These are phyloP conservation scores for Crithidia acanthocephali DNA, from an alignment of 208 protist genomes.

Conservation along the genomic window DNA sequence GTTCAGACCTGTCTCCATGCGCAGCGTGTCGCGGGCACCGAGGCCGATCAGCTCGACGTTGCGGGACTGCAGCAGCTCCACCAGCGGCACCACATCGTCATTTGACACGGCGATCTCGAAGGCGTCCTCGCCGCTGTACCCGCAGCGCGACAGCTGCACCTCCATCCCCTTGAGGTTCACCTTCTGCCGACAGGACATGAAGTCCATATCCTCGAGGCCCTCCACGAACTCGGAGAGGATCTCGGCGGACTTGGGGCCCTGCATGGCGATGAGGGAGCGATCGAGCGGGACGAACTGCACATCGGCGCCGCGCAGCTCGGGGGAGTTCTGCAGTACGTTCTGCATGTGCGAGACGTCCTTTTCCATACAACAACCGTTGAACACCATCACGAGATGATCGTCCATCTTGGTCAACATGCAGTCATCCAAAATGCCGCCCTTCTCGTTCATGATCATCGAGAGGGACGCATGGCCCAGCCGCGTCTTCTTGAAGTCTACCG, in stretches of 20 bases:
- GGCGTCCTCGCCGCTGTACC: constrained; percentile 99
- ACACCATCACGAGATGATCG: constrained; percentile 93
- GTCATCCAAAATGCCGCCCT: constrained; percentile 95
- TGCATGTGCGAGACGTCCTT: constrained; percentile 94
- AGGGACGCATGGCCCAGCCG: constrained; percentile 52
- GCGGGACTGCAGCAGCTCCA: constrained; percentile 57
- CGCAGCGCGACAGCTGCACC: constrained; percentile 88
- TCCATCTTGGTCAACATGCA: constrained; percentile 91
- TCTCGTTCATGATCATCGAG: constrained; percentile 93
- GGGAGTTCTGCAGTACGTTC: constrained; percentile 16
- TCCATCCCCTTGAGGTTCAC: constrained; percentile 53
- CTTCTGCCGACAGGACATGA: constrained; percentile 79
- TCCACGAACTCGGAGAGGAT: constrained; percentile 52
- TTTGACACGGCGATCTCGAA: constrained; percentile 95
- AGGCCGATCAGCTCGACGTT: constrained; percentile 87
- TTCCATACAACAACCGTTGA: constrained; percentile 96
- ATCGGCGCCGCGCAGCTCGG: constrained; percentile 71
- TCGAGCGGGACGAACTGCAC: constrained; percentile 87
- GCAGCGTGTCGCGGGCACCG: constrained; percentile 95
- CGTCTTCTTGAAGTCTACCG: constrained; percentile 78
- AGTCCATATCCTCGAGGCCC: constrained; percentile 50
- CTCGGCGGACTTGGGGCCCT: constrained; percentile 86
- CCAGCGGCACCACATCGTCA: constrained; percentile 49
- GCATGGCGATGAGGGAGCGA: constrained; percentile 89
- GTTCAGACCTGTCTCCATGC: constrained; percentile 97